phyloP scores from a whole-genome alignment of 768 basidiomycete genomes.

The Panaeolus cyanescens region DNA sequence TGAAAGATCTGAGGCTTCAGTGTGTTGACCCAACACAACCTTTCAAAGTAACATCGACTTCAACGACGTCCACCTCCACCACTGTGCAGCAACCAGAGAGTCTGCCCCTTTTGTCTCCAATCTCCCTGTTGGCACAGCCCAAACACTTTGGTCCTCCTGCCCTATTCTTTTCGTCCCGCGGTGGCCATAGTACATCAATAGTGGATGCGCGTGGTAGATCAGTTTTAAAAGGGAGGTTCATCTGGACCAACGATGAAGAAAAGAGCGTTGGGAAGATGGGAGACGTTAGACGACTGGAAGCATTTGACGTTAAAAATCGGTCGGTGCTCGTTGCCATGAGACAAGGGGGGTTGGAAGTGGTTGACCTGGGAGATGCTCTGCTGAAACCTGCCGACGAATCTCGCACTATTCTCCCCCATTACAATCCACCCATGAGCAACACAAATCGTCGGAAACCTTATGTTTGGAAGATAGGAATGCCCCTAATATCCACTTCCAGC shows the following conservation, averaged over 20 bases:
- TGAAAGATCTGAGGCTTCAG: slow-evolving; percentile 77
- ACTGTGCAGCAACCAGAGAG: slow-evolving; percentile 33
- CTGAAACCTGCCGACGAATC: slow-evolving; percentile 82
- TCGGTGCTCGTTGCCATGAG: slow-evolving; percentile 85
- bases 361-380: slow-evolving; percentile 79
- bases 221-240: slow-evolving; percentile 76
- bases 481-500: slow-evolving; percentile 43
- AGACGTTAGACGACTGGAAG: slow-evolving; percentile 81
- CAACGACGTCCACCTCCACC: slow-evolving; percentile 33
- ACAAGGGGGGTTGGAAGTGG: slow-evolving; percentile 82
- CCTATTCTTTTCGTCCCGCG: slow-evolving; percentile 85
- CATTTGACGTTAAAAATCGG: slow-evolving; percentile 75
- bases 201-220: slow-evolving; percentile 86
- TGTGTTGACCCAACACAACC: slow-evolving; percentile 82
- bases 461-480: slow-evolving; percentile 83
- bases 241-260: slow-evolving; percentile 77
- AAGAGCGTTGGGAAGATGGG: slow-evolving; percentile 59
- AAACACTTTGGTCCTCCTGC: slow-evolving; percentile 86
- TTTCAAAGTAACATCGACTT: slow-evolving; percentile 46
- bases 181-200: slow-evolving; percentile 85
- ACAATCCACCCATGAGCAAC: slow-evolving; percentile 58
- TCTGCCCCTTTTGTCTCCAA: slow-evolving; percentile 67
- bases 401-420: slow-evolving; percentile 70
- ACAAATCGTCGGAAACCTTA: slow-evolving; percentile 74
- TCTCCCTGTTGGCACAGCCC: slow-evolving; percentile 78